Evolutionary conservation across 257 asterid species (phyloP).

Genomic region (Vinca minor): DNA sequence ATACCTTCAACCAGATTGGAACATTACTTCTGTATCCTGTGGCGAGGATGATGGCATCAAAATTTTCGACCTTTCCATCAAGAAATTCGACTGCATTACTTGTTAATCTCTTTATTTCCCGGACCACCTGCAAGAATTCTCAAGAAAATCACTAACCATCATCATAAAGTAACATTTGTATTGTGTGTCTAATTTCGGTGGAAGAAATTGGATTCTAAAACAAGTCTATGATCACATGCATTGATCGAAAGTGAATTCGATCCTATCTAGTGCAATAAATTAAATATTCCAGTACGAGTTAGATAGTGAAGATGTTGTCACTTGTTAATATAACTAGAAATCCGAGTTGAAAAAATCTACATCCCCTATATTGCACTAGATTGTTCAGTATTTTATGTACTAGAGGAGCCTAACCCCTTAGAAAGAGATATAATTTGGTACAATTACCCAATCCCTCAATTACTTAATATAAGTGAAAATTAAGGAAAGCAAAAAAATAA

Average conservation of each 20-base stretch:
- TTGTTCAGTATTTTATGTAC: too few species aligned
- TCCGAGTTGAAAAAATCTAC: too few species aligned
- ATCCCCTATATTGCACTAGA: too few species aligned
- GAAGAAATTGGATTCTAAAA: neutral
- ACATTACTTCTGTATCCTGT: constrained; percentile 32
- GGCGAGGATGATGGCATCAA: constrained; percentile 33
- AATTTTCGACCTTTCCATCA: constrained; percentile 25
- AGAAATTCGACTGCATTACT: constrained; percentile 29
- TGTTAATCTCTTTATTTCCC: constrained; percentile 24
- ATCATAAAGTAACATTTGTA: neutral
- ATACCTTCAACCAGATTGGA: constrained; percentile 33
- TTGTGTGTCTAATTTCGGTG: neutral
- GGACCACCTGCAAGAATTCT: constrained; percentile 26
- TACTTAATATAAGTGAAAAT: too few species aligned
- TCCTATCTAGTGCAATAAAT: too few species aligned
- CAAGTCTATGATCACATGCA: neutral
- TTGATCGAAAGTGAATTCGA: too few species aligned
- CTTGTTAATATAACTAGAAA: too few species aligned
- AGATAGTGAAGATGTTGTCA: too few species aligned
- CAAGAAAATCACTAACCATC: constrained; percentile 4
- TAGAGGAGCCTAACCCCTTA: too few species aligned
- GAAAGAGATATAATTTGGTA: too few species aligned
- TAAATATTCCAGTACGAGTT: neutral
- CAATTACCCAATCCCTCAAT: too few species aligned
- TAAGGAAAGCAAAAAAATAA: too few species aligned